These are phyloP conservation scores for Trichosanthes truncata DNA, from an alignment of 306 rosid species.

Conservation along the genomic window DNA sequence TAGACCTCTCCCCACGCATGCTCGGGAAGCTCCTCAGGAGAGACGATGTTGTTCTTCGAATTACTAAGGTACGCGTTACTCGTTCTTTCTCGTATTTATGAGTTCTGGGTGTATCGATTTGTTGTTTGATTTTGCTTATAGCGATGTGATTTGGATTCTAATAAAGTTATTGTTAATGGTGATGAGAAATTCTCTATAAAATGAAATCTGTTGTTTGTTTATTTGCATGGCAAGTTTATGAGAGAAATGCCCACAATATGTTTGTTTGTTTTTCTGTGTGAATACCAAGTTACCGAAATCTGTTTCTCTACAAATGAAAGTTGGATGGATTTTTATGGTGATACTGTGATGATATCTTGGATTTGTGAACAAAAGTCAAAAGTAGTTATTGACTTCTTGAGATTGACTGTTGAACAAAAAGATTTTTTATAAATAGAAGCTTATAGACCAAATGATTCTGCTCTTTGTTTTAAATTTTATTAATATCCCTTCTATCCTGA, in stretches of 20 bases:
- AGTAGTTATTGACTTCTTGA: background rate
- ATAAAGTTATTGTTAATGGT: background rate
- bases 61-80: constrained; percentile 52
- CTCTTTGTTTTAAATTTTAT: no score
- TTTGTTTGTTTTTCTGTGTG: background rate
- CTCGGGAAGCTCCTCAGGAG: constrained; percentile 72
- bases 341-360: background rate
- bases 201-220: background rate
- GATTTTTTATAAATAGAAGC: no score
- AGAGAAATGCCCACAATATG: background rate
- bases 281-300: background rate
- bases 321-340: background rate
- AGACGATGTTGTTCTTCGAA: constrained; percentile 78
- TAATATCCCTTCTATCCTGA: no score
- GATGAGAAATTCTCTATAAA: no score
- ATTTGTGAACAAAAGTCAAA: background rate
- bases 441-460: no score
- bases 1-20: constrained; percentile 80
- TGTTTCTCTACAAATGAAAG: background rate
- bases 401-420: background rate
- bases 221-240: background rate
- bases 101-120: no score
- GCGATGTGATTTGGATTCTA: no score
- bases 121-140: no score
- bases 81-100: background rate